Conservation (phyloP, 164 flowering plant species). For the Aristolochia contorta region DNA sequence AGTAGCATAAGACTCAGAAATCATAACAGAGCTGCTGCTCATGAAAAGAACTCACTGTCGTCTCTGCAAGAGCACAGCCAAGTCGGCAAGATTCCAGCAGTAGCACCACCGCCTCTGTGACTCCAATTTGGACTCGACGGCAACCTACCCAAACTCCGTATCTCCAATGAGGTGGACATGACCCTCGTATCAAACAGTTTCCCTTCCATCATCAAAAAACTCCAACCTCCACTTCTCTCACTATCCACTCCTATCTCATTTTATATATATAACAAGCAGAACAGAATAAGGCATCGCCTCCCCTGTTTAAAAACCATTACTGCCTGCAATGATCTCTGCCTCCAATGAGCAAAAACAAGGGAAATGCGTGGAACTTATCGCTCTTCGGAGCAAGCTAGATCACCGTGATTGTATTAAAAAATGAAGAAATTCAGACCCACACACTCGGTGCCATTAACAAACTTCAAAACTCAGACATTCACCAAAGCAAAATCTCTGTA, state of each 20-base stretch:
- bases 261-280: constrained; percentile 4
- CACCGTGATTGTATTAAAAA: background rate
- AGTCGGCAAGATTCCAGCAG: background rate
- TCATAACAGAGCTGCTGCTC: background rate
- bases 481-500: background rate
- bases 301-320: background rate
- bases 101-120: constrained; percentile 3
- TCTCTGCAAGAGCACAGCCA: constrained; percentile 4
- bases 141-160: constrained; percentile 9
- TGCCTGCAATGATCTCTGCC: constrained; percentile 5
- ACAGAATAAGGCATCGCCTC: background rate
- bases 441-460: constrained; percentile 5
- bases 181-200: constrained; percentile 11
- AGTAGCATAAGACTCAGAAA: background rate
- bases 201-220: constrained; percentile 15
- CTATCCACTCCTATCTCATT: constrained; percentile 7
- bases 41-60: constrained; percentile 1
- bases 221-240: constrained; percentile 4
- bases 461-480: background rate
- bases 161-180: constrained; percentile 7
- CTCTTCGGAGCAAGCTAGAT: constrained; percentile 17
- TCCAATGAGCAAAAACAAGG: constrained; percentile 9
- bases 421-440: constrained; percentile 7
- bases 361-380: constrained; percentile 17
- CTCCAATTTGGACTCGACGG: constrained; percentile 1